Evolutionary conservation across 441 rosid genomes (phyloP).

Genomic region (Theobroma grandiflorum): DNA sequence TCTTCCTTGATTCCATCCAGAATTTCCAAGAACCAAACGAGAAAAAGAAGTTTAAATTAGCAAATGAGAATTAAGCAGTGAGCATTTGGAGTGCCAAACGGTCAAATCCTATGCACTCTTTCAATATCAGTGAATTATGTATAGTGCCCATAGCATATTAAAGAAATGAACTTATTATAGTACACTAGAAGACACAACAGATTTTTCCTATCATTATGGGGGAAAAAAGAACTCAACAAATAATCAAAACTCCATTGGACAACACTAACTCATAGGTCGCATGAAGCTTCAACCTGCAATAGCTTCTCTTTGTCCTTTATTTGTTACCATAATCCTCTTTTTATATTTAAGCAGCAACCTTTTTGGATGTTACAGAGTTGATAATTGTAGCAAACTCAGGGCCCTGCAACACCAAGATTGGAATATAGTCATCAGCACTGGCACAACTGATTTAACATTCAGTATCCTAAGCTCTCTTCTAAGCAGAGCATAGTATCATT

Average conservation of each 20-base stretch:
- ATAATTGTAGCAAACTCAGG: constrained; percentile 93
- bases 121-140: constrained; percentile 9
- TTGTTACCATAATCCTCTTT: constrained; percentile 17
- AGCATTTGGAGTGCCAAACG: background rate
- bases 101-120: constrained; percentile 7
- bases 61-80: background rate
- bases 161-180: background rate
- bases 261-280: constrained; percentile 34
- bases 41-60: background rate
- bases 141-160: background rate
- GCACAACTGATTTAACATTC: background rate
- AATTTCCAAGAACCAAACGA: constrained; percentile 8
- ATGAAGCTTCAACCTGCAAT: constrained; percentile 34
- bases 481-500: background rate
- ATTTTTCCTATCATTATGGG: constrained; percentile 6
- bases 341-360: constrained; percentile 77
- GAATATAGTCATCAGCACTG: background rate
- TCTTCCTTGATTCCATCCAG: background rate
- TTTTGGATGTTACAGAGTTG: constrained; percentile 90
- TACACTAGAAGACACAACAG: constrained; percentile 13
- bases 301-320: constrained; percentile 36
- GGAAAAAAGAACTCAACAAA: constrained; percentile 28
- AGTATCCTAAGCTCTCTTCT: constrained; percentile 2
- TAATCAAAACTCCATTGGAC: constrained; percentile 36
- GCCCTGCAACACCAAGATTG: constrained; percentile 62